Evolutionary conservation across 148 eudicot species (phyloP).

Genomic region (Chenopodium quinoa): DNA sequence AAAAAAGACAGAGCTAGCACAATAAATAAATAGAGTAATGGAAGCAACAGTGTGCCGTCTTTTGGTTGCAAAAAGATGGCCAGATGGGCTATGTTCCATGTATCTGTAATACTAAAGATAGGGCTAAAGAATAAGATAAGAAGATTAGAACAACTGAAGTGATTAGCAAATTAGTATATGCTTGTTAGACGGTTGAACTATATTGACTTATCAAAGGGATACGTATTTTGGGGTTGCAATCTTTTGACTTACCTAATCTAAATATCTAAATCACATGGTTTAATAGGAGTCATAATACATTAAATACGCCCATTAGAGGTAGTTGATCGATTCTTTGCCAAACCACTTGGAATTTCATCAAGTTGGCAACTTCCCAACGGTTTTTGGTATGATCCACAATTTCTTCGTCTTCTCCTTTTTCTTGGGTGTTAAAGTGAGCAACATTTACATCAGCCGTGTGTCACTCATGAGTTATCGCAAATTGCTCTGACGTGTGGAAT

Average conservation of each 20-base stretch:
- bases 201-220: constrained; percentile 19
- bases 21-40: too few species aligned
- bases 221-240: not conserved
- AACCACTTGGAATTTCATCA: constrained; percentile 6
- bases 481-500: not conserved
- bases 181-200: constrained; percentile 8
- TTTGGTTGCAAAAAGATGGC: not conserved
- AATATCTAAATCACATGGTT: constrained; percentile 3
- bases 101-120: not conserved
- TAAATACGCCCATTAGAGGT: not conserved
- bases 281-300: not conserved
- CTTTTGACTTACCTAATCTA: constrained; percentile 17
- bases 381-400: not conserved
- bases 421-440: not conserved
- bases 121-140: not conserved
- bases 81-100: not conserved
- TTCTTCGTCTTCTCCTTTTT: not conserved
- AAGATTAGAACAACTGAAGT: not conserved
- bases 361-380: constrained; percentile 9
- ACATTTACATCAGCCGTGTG: not conserved
- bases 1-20: too few species aligned
- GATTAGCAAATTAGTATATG: not conserved
- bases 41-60: not conserved
- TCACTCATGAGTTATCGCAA: not conserved
- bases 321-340: constrained; percentile 23